Evolutionary conservation across 352 stramenopile species (phyloP), one percentile per base, ranked within the genome.

Genomic region (Pythium folliculosum): DNA sequence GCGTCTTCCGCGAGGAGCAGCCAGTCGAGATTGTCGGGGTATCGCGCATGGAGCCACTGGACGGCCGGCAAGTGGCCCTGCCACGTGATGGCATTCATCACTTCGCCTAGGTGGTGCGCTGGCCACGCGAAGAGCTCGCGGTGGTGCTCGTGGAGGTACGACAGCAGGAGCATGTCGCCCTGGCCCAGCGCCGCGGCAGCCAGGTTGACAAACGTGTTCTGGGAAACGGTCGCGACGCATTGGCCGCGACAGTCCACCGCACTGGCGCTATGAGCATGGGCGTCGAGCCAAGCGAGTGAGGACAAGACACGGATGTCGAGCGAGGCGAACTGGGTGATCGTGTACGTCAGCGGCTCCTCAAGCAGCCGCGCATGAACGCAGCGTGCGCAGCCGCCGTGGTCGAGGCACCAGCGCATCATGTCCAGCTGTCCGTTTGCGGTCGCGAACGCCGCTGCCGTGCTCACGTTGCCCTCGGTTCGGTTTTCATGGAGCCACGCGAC

Each of bases 361-460:
- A 45, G 27, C 2, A 45, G 38, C 38, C 16, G 12, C 12, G 38
- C 38, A 10, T 19, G 10, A 8, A 48, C 35, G 35, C 35, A 40
- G 35, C 8, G 3, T 3, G 19, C 43, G 16, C 43, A 48, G 43
- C 12, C 19, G 16, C 43, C 43, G 16, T 8, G 43, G 43, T 48
- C 43, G 16, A 22, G 16, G 16, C 14, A 22, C 43, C 43, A 48
- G 16, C 19, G 14, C 43, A 48, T 8, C 1, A 48, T 16, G 16
- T 77, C 76, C 13, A 86, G 27, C 27, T 83, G 76, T 12, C 80
- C 82, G 19, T 75, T 78, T 12, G 68, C 71, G 0, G 70, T 73
- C 0, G 77, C 77, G n/a, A 69, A 58, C 19, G 82, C 68, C 75
- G 82, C 85, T 0, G 75, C 75, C 0, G 65, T 63, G 14, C 71